Conservation (phyloP, 306 rosid genomes). For the Purshia tridentata region DNA sequence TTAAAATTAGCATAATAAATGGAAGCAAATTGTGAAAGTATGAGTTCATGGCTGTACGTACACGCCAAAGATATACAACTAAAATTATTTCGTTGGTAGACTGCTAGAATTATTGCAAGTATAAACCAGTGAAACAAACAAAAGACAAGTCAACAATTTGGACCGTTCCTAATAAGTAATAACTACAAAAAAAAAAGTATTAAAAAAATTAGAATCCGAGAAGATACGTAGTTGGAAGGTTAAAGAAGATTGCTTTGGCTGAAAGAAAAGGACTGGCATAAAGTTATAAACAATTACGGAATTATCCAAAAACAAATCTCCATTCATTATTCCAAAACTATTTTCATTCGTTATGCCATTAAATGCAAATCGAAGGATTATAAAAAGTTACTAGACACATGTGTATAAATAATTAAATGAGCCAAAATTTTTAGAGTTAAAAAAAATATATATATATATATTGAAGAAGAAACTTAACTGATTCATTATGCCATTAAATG, state of each 20-base stretch:
- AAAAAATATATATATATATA: too few relatives aligned
- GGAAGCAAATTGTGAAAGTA: too few relatives aligned
- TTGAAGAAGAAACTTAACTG: slow-evolving; percentile 23
- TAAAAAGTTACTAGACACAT: too few relatives aligned
- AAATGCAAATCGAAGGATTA: too few relatives aligned
- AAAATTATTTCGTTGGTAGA: neutral
- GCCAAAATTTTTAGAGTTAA: neutral
- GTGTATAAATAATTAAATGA: neutral
- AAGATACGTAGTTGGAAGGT: neutral
- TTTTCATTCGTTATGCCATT: too few relatives aligned
- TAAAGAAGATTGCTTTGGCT: slow-evolving; percentile 13
- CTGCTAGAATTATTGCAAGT: neutral
- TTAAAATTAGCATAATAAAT: too few relatives aligned
- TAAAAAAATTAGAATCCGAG: neutral
- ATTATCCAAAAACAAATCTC: too few relatives aligned
- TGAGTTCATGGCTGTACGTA: neutral
- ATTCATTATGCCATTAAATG: too few relatives aligned
- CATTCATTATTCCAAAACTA: too few relatives aligned
- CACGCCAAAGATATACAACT: neutral
- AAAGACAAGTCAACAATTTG: neutral
- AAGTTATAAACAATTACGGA: too few relatives aligned
- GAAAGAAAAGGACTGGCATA: slow-evolving; percentile 12
- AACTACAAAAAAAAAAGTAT: neutral
- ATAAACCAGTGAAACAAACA: neutral
- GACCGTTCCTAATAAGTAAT: neutral